phyloP scores from a whole-genome alignment of 2,329 filamentous ascomycete species.

The Laburnicola sp. region DNA sequence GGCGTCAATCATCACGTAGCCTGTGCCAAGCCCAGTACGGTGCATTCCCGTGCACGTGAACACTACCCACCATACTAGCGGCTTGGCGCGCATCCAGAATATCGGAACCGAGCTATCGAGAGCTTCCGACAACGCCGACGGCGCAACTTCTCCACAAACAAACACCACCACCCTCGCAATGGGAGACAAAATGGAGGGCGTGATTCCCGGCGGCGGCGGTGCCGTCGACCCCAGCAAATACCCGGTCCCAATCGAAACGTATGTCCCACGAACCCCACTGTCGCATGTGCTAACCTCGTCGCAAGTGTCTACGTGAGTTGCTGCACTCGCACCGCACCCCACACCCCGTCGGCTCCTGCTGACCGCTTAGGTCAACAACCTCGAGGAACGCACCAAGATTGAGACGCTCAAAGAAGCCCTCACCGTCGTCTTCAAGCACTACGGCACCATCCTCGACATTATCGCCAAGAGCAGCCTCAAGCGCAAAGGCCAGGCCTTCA shows the following conservation, averaged over 20 bases:
- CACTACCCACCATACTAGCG: too few species aligned
- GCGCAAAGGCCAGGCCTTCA: conserved; percentile 92
- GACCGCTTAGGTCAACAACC: conserved; percentile 66
- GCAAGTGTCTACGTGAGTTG: conserved; percentile 43
- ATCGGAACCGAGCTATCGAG: too few species aligned
- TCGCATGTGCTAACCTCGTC: conserved; percentile 29
- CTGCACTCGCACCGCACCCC: conserved; percentile 26
- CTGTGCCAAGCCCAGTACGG: too few species aligned
- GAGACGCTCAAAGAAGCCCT: conserved; percentile 75
- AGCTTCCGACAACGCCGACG: too few species aligned
- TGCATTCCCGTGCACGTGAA: too few species aligned
- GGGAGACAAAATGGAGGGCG: conserved; percentile 44
- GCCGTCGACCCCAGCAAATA: conserved; percentile 37
- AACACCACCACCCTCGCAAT: conserved; percentile 21
- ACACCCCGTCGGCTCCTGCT: conserved; percentile 20
- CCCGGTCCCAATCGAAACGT: conserved; percentile 43
- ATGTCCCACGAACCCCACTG: conserved; percentile 18
- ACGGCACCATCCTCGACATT: conserved; percentile 81
- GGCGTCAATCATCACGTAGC: too few species aligned
- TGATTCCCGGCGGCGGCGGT: conserved; percentile 24
- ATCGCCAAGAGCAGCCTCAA: conserved; percentile 87
- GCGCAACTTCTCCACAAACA: too few species aligned
- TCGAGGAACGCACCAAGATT: conserved; percentile 89
- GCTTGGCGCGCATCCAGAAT: too few species aligned
- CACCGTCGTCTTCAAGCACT: conserved; percentile 79